Evolutionary conservation across 108 stramenopile genomes (phyloP), one percentile per base, ranked within the genome.

Genomic region (Skeletonema menzelii): DNA sequence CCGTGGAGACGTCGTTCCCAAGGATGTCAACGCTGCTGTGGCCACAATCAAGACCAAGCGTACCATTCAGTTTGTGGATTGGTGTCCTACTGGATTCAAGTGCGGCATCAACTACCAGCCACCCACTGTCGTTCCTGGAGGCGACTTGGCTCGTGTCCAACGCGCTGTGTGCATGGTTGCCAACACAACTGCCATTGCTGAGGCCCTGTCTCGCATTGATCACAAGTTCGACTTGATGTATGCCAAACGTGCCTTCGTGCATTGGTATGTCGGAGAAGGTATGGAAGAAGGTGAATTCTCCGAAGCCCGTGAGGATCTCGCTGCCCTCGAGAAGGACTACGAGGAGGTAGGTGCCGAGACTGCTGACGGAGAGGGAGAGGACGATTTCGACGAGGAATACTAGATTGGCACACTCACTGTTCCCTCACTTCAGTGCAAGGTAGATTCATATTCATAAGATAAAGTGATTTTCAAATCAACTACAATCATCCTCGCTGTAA

Each of bases 221-320:
- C 98, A 98, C 96, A 94, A 99, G 96, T 99, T 99, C 89, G 99
- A 99, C 86, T 95, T 98, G 64, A 99, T 99, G 99, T 99, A 99
- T 83, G 97, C 97, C 91, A 99, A 99, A 96, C 98, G 99, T 87
- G 98, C 99, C 70, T 99, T 99, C 76, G 97, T 99, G 62, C 97
- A 99, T 91, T 99, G 98, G 98, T 99, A 98, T 71, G 99, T 99
- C 71, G 97, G 99, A 56, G 99, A 98, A 84, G 97, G 99, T 86
- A 99, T 99, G 98, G 92, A 99, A 84, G 98, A 99, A 76, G 98
- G 98, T 67, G 98, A 99, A 79, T 99, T 99, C 92, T 95, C 95
- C 38, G 98, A 99, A 77, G 98, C 98, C 58, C 97, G 98, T 87
- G 98, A 99, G 92, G 97, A 98, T 88, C 91, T 99, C 58, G 98